Conservation (phyloP, 2,329 filamentous ascomycete genomes). For the Fusarium tupiense region DNA sequence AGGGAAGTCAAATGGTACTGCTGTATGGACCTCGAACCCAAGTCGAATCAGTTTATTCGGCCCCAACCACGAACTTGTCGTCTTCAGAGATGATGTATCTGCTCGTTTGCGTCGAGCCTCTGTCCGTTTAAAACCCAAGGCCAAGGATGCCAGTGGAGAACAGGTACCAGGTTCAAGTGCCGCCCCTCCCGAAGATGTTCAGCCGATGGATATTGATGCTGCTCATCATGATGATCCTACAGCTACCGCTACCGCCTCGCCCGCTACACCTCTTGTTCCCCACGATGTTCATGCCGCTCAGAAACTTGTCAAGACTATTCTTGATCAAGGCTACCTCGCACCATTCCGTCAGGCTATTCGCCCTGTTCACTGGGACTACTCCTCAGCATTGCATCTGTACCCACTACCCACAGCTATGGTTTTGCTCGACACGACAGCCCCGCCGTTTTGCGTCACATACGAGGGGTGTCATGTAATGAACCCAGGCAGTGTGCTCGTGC, state of each 20-base stretch:
- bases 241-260: slow-evolving; percentile 37
- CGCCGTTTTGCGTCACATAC: slow-evolving; percentile 88
- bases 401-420: slow-evolving; percentile 87
- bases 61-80: slow-evolving; percentile 83
- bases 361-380: slow-evolving; percentile 91
- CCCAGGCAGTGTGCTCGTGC: slow-evolving; percentile 79
- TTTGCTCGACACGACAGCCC: slow-evolving; percentile 82
- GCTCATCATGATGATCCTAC: slow-evolving; percentile 35
- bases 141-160: slow-evolving; percentile 49
- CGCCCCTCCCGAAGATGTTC: slow-evolving; percentile 19
- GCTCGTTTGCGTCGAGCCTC: slow-evolving; percentile 80
- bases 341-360: slow-evolving; percentile 84
- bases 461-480: slow-evolving; percentile 98
- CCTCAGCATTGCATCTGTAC: slow-evolving; percentile 80
- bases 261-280: slow-evolving; percentile 52
- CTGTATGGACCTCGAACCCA: slow-evolving; percentile 91
- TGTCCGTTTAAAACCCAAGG: slow-evolving; percentile 70
- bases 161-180: slow-evolving; percentile 33
- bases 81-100: slow-evolving; percentile 89
- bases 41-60: slow-evolving; percentile 85
- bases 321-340: slow-evolving; percentile 89
- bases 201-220: slow-evolving; percentile 55
- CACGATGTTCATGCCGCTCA: slow-evolving; percentile 70
- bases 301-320: slow-evolving; percentile 87
- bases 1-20: slow-evolving; percentile 60